Base-by-base conservation (phyloP, 768 basidiomycete genomes). In the Trametes meyenii region DNA sequence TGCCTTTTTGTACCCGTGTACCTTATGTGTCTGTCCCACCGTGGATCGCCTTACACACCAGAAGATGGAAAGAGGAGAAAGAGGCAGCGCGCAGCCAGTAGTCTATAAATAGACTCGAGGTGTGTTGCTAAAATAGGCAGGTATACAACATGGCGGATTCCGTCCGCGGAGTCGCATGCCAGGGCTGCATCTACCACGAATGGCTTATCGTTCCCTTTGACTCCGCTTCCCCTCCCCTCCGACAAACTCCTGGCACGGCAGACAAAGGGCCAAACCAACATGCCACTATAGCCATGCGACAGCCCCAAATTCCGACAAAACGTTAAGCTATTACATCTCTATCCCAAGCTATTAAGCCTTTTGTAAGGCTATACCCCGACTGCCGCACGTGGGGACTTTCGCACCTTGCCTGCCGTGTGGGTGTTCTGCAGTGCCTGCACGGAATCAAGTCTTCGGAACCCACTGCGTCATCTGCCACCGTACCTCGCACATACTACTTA, bases 391-490 rank as follows among this genome's bases (percentile, higher is more conserved):
- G n/a, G n/a, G n/a, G n/a, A n/a, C n/a, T n/a, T n/a, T n/a, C n/a
- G n/a, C n/a, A n/a, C n/a, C n/a, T n/a, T n/a, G n/a, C n/a, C n/a
- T n/a, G n/a, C n/a, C n/a, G n/a, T n/a, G n/a, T n/a, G n/a, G n/a
- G n/a, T n/a, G n/a, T n/a, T n/a, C n/a, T n/a, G 40, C 46, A 11
- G 21, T 14, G 48, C 35, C 39, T 16, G 17, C 29, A 10, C 38
- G 36, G 33, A 48, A n/a, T 24, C n/a, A 45, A 23, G 16, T 45
- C 43, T 10, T 14, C 50, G 58, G 58, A 42, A 33, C 38, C 46
- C 24, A 24, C 60, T 55, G 60, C 60, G 54, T 61, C 60, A 61
- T 50, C 7, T 58, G 57, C 33, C 16, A 8, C 60, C 48, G 48
- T 21, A 6, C 11, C 44, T 33, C n/a, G 29, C n/a, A 14, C n/a